Conservation (phyloP, 805 yeast species). For the Candida boidinii region DNA sequence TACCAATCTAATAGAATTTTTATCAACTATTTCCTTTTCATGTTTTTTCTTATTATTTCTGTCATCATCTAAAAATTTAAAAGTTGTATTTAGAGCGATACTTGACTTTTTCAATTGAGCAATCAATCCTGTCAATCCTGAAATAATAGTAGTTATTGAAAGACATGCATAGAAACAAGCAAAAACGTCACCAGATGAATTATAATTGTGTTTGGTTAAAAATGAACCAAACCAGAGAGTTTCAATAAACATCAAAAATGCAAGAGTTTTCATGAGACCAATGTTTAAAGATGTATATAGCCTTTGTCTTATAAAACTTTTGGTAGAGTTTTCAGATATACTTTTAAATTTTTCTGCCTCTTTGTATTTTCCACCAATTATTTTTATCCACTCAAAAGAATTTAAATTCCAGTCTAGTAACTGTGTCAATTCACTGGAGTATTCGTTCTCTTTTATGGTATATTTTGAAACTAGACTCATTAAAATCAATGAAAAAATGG, state of each 20-base stretch:
- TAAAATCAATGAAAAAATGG: conserved; percentile 35
- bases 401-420: conserved; percentile 63
- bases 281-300: conserved; percentile 45
- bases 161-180: conserved; percentile 82
- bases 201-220: conserved; percentile 43
- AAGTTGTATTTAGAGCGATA: conserved; percentile 52
- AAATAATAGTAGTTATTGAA: conserved; percentile 54
- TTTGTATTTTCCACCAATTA: conserved; percentile 43
- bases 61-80: conserved; percentile 24
- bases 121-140: conserved; percentile 46
- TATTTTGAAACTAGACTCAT: conserved; percentile 42
- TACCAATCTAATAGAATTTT: not conserved
- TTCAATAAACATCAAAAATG: conserved; percentile 75
- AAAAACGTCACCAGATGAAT: conserved; percentile 56
- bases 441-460: conserved; percentile 48
- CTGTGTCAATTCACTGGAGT: conserved; percentile 48
- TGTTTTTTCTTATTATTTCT: conserved; percentile 1
- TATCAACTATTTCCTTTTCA: not conserved
- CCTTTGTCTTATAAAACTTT: conserved; percentile 34
- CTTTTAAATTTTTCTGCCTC: conserved; percentile 41
- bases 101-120: conserved; percentile 62
- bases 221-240: conserved; percentile 87
- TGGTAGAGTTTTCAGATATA: conserved; percentile 22
- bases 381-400: conserved; percentile 51
- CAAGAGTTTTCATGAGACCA: conserved; percentile 46